Evolutionary conservation across 371 early-diverging fungal species (phyloP), one percentile per base, ranked within the genome.

Genomic region (Basidiobolus meristosporus): DNA sequence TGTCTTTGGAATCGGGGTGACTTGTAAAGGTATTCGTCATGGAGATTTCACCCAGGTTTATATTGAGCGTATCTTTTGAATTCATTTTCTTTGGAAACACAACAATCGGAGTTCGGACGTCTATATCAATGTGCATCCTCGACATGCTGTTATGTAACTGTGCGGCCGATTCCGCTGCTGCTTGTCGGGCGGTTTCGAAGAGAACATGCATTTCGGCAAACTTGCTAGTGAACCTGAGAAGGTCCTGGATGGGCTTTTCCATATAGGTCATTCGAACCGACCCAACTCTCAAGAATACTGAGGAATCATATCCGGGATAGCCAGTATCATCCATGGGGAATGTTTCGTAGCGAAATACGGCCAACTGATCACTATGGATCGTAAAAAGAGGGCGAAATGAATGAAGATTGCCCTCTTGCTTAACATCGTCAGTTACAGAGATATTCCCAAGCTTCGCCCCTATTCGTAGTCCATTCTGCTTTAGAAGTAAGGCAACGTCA

Each of bases 291-390:
- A 95, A 53, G 41, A 62, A 69, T 0, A 92, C 51, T 0, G 73
- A 63, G 6, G 80, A 73, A 42, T 97, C 89, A 47, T 88, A 90
- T 1, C 90, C n/a, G n/a, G n/a, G n/a, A n/a, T n/a, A n/a, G n/a
- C n/a, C n/a, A n/a, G n/a, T n/a, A n/a, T n/a, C 90, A 1, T 48
- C 33, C 14, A 47, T 42, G 23, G 56, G 55, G 56, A 65, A 90
- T 0, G 86, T 86, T 44, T 87, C 81, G 54, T 81, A 92, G 2
- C 63, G 60, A 38, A 97, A 74, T 43, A 84, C 81, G 6, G 88
- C 89, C 14, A 88, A 58, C 39, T 91, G 81, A 26, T 83, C 77
- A 3, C 90, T 89, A 51, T 89, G 82, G 41, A 95, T 85, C 0
- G 70, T 68, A 22, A 96, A 51, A 9, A 92, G 60, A 41, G 77